phyloP scores from a whole-genome alignment of 129 eudicot species.

The Flaveria brownii region DNA sequence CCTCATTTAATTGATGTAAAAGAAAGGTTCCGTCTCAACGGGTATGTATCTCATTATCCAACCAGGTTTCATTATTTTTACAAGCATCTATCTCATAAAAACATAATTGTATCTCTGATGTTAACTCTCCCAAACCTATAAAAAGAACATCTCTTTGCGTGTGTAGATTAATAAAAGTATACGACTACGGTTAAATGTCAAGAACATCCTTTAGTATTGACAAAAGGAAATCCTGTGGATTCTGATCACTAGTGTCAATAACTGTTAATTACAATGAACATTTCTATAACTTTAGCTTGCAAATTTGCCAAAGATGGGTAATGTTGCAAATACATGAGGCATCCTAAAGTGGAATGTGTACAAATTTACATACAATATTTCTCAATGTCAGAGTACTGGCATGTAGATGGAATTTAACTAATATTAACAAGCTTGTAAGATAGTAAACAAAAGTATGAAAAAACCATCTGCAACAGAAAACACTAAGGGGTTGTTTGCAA shows the following conservation, averaged over 20 bases:
- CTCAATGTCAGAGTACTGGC: neutral
- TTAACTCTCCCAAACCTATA: conserved; percentile 9
- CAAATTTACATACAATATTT: neutral
- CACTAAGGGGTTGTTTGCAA: neutral
- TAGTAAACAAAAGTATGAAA: neutral
- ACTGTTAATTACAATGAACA: neutral
- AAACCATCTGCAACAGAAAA: neutral
- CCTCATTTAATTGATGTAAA: conserved; percentile 93
- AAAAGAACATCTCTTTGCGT: neutral
- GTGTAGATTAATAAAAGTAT: neutral
- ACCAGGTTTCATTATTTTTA: conserved; percentile 11
- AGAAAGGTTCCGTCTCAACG: conserved; percentile 86
- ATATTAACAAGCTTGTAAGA: neutral
- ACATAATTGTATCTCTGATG: conserved; percentile 1
- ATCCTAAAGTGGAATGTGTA: neutral
- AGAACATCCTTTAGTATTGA: neutral
- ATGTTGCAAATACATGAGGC: neutral
- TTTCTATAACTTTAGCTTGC: neutral
- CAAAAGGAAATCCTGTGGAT: neutral
- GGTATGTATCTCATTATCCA: conserved; percentile 54
- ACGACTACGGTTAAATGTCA: neutral
- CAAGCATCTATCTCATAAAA: conserved; percentile 6
- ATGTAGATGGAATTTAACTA: neutral
- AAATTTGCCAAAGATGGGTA: neutral
- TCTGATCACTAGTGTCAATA: neutral